These are phyloP conservation scores for Aspergillus asperescens DNA, from an alignment of 495 filamentous ascomycete species.

Conservation along the genomic window DNA sequence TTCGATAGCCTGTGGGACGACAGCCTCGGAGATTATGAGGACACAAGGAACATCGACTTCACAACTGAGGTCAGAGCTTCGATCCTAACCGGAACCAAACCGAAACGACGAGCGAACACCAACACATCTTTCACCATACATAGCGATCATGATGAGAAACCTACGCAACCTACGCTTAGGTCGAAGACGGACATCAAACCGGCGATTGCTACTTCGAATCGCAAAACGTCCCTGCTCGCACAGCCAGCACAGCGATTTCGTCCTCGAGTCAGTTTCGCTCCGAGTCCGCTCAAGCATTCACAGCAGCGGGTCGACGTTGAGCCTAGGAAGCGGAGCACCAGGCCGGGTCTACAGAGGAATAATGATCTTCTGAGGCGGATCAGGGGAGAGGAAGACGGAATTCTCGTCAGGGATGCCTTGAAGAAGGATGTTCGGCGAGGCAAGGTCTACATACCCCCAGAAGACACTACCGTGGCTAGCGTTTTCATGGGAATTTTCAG, in stretches of 20 bases:
- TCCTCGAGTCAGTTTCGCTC: conserved; percentile 28
- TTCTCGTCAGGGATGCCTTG: conserved; percentile 10
- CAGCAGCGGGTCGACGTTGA: conserved; percentile 10
- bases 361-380: conserved; percentile 17
- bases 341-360: conserved; percentile 8
- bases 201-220: conserved; percentile 12
- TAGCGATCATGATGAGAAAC: conserved; percentile 24
- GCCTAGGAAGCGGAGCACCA: not conserved
- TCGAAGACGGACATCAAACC: conserved; percentile 14
- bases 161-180: conserved; percentile 12
- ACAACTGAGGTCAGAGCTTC: conserved; percentile 33
- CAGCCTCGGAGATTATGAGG: conserved; percentile 20
- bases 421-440: conserved; percentile 33
- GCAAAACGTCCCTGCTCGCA: conserved; percentile 34
- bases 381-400: conserved; percentile 2
- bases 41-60: conserved; percentile 34
- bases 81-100: conserved; percentile 27
- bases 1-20: conserved; percentile 25
- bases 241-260: conserved; percentile 43
- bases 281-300: conserved; percentile 16
- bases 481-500: conserved; percentile 42
- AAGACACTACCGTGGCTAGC: conserved; percentile 37
- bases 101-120: conserved; percentile 26
- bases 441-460: conserved; percentile 39
- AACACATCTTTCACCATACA: conserved; percentile 33